phyloP scores from a whole-genome alignment of 768 basidiomycete species.

The Phylloporus arenicola region DNA sequence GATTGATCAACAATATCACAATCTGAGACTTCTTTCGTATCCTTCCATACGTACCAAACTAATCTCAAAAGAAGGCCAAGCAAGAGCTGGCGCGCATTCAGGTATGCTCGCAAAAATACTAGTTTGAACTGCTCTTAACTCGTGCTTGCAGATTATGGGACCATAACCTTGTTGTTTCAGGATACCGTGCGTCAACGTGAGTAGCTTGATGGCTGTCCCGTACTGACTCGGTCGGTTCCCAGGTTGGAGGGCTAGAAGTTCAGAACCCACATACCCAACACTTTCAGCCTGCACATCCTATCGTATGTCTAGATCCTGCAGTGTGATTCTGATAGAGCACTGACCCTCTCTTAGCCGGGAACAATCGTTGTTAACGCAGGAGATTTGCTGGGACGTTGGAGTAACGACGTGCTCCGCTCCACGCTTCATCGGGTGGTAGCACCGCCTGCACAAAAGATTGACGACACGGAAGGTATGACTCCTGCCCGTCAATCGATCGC shows the following conservation, averaged over 20 bases:
- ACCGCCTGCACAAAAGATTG: conserved; percentile 49
- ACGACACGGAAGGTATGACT: conserved; percentile 47
- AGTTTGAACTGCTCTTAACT: too few species aligned
- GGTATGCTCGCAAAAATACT: too few species aligned
- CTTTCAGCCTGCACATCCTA: conserved; percentile 69
- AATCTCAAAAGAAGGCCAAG: conserved; percentile 59
- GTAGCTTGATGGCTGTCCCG: background rate
- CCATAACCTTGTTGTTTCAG: conserved; percentile 76
- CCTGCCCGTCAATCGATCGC: conserved; percentile 75
- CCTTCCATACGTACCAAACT: conserved; percentile 63
- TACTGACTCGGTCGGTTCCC: conserved; percentile 1
- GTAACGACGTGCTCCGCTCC: conserved; percentile 72
- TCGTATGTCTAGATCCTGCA: conserved; percentile 44
- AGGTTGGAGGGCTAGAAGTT: conserved; percentile 80
- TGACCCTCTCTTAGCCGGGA: conserved; percentile 46
- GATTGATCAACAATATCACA: conserved; percentile 74
- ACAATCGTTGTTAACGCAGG: conserved; percentile 83
- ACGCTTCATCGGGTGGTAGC: conserved; percentile 82
- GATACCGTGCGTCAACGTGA: conserved; percentile 44
- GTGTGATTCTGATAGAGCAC: background rate
- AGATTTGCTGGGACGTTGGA: conserved; percentile 78
- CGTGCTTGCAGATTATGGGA: conserved; percentile 70
- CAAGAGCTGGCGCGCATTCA: conserved; percentile 79
- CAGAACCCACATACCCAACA: conserved; percentile 71
- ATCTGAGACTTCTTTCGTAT: conserved; percentile 75